Evolutionary conservation across 768 basidiomycete genomes (phyloP).

Genomic region (Calocybe cyanea): DNA sequence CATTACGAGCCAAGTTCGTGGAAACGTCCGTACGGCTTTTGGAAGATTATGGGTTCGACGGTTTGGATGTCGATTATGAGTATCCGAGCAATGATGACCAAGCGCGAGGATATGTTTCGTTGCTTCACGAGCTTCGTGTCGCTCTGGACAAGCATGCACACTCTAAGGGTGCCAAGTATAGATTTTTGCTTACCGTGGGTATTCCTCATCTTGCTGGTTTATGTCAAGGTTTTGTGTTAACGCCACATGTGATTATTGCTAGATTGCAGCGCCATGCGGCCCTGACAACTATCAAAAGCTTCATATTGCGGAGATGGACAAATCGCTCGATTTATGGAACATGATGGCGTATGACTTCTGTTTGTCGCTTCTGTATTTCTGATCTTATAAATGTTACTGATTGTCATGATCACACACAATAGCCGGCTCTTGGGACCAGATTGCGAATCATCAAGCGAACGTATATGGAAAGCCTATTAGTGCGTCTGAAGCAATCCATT

Average conservation of each 20-base stretch:
- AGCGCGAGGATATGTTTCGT: slow-evolving; percentile 78
- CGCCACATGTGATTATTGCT: background rate
- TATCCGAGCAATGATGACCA: slow-evolving; percentile 80
- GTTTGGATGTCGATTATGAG: slow-evolving; percentile 91
- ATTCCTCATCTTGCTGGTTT: slow-evolving; percentile 21
- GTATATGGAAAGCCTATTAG: slow-evolving; percentile 66
- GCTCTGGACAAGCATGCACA: slow-evolving; percentile 73
- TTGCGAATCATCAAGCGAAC: slow-evolving; percentile 84
- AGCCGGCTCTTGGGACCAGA: slow-evolving; percentile 76
- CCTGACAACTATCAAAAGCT: slow-evolving; percentile 81
- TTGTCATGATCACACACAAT: slow-evolving; percentile 3
- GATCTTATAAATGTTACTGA: background rate
- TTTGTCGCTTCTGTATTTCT: slow-evolving; percentile 26
- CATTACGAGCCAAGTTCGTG: slow-evolving; percentile 74
- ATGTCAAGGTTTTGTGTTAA: background rate
- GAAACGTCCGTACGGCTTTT: slow-evolving; percentile 71
- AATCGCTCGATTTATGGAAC: slow-evolving; percentile 93
- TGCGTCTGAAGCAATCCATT: slow-evolving; percentile 60
- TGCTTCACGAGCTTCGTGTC: slow-evolving; percentile 70
- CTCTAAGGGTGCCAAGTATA: slow-evolving; percentile 52
- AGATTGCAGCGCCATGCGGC: slow-evolving; percentile 95
- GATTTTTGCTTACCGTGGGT: slow-evolving; percentile 67
- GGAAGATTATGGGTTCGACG: slow-evolving; percentile 91
- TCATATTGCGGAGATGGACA: slow-evolving; percentile 79
- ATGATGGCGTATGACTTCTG: slow-evolving; percentile 92